These are phyloP conservation scores for Amphibolis antarctica DNA, from an alignment of 106 monocot genomes.

Conservation along the genomic window DNA sequence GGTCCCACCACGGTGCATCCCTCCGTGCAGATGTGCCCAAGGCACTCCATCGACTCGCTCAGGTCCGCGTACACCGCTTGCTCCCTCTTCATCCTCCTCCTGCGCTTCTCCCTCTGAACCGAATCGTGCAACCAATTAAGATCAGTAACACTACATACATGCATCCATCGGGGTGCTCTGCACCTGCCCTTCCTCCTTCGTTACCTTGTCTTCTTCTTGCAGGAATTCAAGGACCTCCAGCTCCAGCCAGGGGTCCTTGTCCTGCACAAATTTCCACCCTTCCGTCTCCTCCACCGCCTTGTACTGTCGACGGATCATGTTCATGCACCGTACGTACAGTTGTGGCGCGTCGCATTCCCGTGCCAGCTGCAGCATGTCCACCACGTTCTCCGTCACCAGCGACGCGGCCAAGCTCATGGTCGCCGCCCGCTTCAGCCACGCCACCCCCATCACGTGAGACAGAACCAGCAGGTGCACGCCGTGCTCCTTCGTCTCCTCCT, in stretches of 20 bases:
- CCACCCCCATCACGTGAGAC: neutral
- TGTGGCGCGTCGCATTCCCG: slow-evolving; percentile 50
- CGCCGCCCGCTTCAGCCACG: slow-evolving; percentile 8
- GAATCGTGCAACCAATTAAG: neutral
- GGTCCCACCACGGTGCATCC: slow-evolving; percentile 57
- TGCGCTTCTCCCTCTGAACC: neutral
- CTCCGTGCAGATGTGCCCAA: slow-evolving; percentile 52
- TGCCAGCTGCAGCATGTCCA: slow-evolving; percentile 14
- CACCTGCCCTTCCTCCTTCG: too few relatives aligned
- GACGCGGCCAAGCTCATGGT: slow-evolving; percentile 8
- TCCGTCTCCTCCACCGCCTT: slow-evolving; percentile 45
- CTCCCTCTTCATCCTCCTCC: slow-evolving; percentile 18
- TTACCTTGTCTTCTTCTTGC: slow-evolving; percentile 41
- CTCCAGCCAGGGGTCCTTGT: slow-evolving; percentile 53
- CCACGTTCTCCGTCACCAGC: slow-evolving; percentile 12
- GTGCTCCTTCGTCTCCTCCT: slow-evolving; percentile 12
- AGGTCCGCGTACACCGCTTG: slow-evolving; percentile 42
- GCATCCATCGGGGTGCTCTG: too few relatives aligned
- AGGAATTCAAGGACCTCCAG: slow-evolving; percentile 52
- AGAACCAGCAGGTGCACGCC: slow-evolving; percentile 5
- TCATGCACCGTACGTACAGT: slow-evolving; percentile 48
- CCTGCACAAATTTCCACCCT: slow-evolving; percentile 43
- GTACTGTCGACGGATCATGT: slow-evolving; percentile 36
- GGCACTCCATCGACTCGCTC: slow-evolving; percentile 66
- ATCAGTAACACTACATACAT: too few relatives aligned